phyloP scores from a whole-genome alignment of 805 yeast species.

The Suhomyces sp. region DNA sequence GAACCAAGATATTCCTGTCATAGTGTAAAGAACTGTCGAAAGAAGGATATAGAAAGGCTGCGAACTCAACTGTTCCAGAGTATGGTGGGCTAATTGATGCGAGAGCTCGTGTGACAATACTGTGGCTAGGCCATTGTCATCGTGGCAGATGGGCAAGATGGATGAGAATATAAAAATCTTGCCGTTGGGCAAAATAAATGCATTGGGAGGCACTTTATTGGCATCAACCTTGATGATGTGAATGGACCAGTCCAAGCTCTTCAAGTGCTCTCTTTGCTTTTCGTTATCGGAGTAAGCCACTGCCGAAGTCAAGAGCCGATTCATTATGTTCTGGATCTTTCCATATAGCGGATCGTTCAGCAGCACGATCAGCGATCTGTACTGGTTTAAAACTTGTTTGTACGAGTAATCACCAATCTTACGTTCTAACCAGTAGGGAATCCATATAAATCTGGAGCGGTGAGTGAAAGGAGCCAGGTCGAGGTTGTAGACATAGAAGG shows the following conservation, averaged over 20 bases:
- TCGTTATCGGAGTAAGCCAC: slow-evolving; percentile 27
- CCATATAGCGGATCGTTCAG: slow-evolving; percentile 55
- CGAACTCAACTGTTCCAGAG: slow-evolving; percentile 75
- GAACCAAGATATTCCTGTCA: slow-evolving; percentile 58
- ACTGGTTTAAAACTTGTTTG: slow-evolving; percentile 55
- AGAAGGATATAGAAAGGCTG: slow-evolving; percentile 66
- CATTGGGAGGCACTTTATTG: slow-evolving; percentile 81
- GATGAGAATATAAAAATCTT: slow-evolving; percentile 86
- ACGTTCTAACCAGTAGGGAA: slow-evolving; percentile 62
- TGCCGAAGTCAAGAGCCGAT: slow-evolving; percentile 59
- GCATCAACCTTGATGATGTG: slow-evolving; percentile 65
- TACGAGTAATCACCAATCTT: slow-evolving; percentile 65
- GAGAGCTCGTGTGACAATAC: slow-evolving; percentile 91
- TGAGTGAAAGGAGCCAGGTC: slow-evolving; percentile 82
- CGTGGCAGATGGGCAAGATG: slow-evolving; percentile 70
- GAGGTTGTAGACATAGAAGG: slow-evolving; percentile 39
- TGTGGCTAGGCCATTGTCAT: slow-evolving; percentile 93
- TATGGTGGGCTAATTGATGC: slow-evolving; percentile 90
- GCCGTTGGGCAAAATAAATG: slow-evolving; percentile 94
- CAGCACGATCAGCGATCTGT: slow-evolving; percentile 54
- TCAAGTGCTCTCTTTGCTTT: slow-evolving; percentile 34
- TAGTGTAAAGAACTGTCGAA: slow-evolving; percentile 50
- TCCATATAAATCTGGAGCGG: slow-evolving; percentile 67
- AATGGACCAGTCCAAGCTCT: slow-evolving; percentile 65
- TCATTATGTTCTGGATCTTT: slow-evolving; percentile 61